Evolutionary conservation across 2,329 filamentous ascomycete genomes (phyloP), one percentile per base, ranked within the genome.

Genomic region (Cytospora piceicola): DNA sequence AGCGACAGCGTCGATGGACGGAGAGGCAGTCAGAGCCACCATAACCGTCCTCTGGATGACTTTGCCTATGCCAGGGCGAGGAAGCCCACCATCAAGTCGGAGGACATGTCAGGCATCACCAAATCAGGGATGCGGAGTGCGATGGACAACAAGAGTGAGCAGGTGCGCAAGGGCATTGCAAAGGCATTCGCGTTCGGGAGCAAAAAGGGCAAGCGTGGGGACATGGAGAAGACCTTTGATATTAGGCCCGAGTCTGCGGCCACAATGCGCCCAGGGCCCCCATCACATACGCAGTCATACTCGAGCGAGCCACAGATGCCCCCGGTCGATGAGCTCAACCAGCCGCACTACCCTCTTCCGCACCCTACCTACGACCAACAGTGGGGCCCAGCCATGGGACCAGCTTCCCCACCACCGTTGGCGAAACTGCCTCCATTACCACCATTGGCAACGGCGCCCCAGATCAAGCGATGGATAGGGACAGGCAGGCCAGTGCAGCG

Each of bases 71-170:
- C 77, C 3, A 76, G 80, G 14, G 76, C 76, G 0, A 75, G 81
- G 60, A 78, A 79, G 51, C 78, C 80, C 0, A 78, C 78, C 12
- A 73, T 82, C 69, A 80, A 77, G 71, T 80, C 80, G 0, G 82
- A 84, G 32, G 82, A 85, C 52, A 78, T 82, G 1, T 83, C 82
- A 1, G 82, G 80, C 8, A 85, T 87, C 58, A 84, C 86, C 70
- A 83, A 82, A 69, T 86, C 83, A 2, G 82, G 82, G 0, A 76
- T 87, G 58, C 77, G 85, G 55, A 81, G 76, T 54, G 79, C 78
- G 27, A 75, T 87, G 57, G 85, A 87, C 69, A 84, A 82, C 74
- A 84, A 79, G 70, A 87, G 84, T 69, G 83, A 85, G n/a, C 80
- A 78, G 29, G 80, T 86, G 24, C 77, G 84, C 46, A 82, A 81